Conservation (phyloP, 2,329 filamentous ascomycete genomes). For the Mariannaea elegans region DNA sequence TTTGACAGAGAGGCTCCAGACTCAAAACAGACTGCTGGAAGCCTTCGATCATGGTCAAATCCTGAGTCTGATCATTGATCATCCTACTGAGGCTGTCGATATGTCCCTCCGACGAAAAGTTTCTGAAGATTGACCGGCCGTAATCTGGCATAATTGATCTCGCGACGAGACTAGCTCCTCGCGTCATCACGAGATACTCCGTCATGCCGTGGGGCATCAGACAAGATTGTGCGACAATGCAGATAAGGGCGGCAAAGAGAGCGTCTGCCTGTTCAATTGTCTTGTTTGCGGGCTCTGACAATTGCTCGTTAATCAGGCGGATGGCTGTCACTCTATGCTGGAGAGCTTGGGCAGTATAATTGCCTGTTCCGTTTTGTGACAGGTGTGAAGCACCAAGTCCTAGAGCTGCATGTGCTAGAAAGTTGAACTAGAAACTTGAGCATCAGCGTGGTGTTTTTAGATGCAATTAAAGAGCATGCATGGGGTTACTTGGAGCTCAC, state of each 20-base stretch:
- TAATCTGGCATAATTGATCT: conserved; percentile 32
- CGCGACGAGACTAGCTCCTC: conserved; percentile 41
- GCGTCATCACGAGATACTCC: conserved; percentile 49
- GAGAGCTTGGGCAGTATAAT: conserved; percentile 43
- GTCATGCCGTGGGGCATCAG: conserved; percentile 50
- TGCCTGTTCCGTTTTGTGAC: conserved; percentile 38
- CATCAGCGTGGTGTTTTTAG: not conserved
- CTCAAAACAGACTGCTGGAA: conserved; percentile 30
- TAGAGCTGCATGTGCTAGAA: conserved; percentile 49
- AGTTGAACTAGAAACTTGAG: conserved; percentile 43
- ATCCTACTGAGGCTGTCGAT: conserved; percentile 30
- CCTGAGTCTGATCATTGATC: conserved; percentile 33
- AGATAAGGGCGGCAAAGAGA: conserved; percentile 46
- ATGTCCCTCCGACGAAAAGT: conserved; percentile 39
- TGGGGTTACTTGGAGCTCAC: conserved; percentile 32
- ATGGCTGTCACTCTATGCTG: conserved; percentile 49
- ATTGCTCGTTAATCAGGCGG: conserved; percentile 45
- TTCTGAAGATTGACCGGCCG: conserved; percentile 32
- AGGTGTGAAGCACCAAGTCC: conserved; percentile 50
- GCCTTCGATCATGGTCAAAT: conserved; percentile 26
- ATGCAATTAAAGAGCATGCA: not conserved
- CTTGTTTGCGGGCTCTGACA: conserved; percentile 35
- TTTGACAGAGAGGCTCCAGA: conserved; percentile 29
- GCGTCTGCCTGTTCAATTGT: conserved; percentile 47
- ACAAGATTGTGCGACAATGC: conserved; percentile 47